Percentiles rank a stretch among this genome's conserved stretches.
phyloP scores from a whole-genome alignment of 805 yeast species.

The Saturnispora hagleri region DNA sequence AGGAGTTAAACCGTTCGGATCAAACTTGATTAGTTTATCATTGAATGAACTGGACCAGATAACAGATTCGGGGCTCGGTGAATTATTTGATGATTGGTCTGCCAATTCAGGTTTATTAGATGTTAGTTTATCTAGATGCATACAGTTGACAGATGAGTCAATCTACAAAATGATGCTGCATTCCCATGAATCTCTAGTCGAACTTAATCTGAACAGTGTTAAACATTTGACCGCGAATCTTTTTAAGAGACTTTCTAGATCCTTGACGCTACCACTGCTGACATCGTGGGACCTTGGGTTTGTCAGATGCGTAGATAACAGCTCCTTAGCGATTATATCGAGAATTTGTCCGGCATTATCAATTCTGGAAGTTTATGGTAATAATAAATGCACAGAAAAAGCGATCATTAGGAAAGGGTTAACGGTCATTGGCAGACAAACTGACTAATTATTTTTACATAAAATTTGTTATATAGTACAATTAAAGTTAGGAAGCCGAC shows the following conservation, averaged over 20 bases:
- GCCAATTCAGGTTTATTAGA: conserved; percentile 50
- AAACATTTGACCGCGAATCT: conserved; percentile 43
- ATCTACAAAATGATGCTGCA: conserved; percentile 53
- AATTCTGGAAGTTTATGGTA: conserved; percentile 73
- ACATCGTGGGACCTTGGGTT: conserved; percentile 72
- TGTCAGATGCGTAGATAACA: conserved; percentile 67
- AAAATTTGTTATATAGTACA: neutral
- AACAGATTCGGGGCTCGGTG: conserved; percentile 56
- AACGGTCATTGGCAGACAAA: conserved; percentile 65
- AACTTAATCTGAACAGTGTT: conserved; percentile 68
- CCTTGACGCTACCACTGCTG: conserved; percentile 43
- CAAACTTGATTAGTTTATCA: conserved; percentile 48
- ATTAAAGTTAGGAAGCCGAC: neutral
- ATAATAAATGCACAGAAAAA: conserved; percentile 53
- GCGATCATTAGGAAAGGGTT: conserved; percentile 46
- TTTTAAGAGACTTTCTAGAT: conserved; percentile 38
- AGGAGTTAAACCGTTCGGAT: conserved; percentile 52
- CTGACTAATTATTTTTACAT: conserved; percentile 33
- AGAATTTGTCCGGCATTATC: conserved; percentile 51
- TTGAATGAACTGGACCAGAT: conserved; percentile 52
- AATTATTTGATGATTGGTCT: conserved; percentile 49
- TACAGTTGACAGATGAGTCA: conserved; percentile 53
- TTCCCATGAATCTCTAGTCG: conserved; percentile 55
- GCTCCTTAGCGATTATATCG: conserved; percentile 47
- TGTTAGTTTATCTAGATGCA: conserved; percentile 58